Base-by-base conservation (phyloP, 805 yeast species). In the Lipomyces starkeyi region DNA sequence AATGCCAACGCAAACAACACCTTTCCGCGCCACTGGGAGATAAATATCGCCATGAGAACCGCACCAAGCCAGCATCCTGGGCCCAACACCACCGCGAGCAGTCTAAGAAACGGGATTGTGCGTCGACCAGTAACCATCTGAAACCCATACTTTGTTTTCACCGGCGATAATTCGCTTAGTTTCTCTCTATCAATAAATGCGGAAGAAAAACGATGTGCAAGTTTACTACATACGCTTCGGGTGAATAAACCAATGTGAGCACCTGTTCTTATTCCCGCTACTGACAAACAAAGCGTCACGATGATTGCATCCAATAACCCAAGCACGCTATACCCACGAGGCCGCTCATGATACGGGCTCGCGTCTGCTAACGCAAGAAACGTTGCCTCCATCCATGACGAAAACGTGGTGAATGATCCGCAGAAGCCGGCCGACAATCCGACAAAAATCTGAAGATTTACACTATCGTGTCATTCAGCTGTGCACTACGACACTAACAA, bases 401-500 rank as follows among this genome's bases (percentile, higher is more conserved):
- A 74, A 60, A 74, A 74, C 9, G 75, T 71, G 11, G 76, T 74
- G 14, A 73, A 27, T 2, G 75, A 71, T 20, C 76, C 76, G 64
- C 76, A 74, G 53, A 71, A 73, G 7, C 76, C 76, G 4, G 75
- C 71, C 11, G 76, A 62, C 8, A 74, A 47, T 1, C 74, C 75
- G 11, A 67, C 65, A 22, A 55, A 71, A 32, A 74, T 52, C 32
- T 60, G 71, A 17, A 68, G 47, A 13, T 22, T 58, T 27, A 20
- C 58, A 8, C 69, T 65, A 58, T 7, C 9, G 2, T 29, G 4
- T 35, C 22, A 14, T 14, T 29, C 6, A 43, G 22, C 35, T 20
- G 4, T 34, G 35, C 27, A 58, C 52, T n/a, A 7, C 13, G 37
- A 58, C 59, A 34, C n/a, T 7, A 22, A 14, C 17, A 17, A 43